phyloP scores from a whole-genome alignment of 2,329 filamentous ascomycete genomes.

The Pseudogymnoascus sp. region DNA sequence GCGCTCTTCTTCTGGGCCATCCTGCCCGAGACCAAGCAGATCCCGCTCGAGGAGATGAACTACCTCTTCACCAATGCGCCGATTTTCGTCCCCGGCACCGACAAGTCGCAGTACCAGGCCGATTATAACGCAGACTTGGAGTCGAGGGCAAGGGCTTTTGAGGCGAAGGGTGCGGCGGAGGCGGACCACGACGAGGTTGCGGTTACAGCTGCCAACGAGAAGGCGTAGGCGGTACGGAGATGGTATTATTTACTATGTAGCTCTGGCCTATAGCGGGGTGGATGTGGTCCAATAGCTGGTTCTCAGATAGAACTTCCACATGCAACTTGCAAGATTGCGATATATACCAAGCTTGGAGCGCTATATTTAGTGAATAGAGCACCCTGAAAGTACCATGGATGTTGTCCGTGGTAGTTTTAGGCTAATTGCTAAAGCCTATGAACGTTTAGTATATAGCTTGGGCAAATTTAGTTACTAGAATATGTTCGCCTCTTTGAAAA shows the following conservation, averaged over 20 bases:
- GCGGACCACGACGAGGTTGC: not conserved
- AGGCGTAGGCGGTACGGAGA: not conserved
- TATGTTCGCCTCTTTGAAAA: not conserved
- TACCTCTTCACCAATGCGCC: conserved; percentile 59
- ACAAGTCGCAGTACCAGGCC: conserved; percentile 44
- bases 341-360: not conserved
- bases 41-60: conserved; percentile 63
- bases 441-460: not conserved
- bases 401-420: not conserved
- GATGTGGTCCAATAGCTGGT: not conserved
- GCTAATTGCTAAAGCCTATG: not conserved
- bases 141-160: conserved; percentile 49
- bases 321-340: not conserved
- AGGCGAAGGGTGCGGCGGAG: conserved; percentile 38
- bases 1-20: conserved; percentile 61
- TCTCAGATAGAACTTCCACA: not conserved
- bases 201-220: not conserved
- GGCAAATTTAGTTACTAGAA: not conserved
- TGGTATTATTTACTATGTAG: not conserved
- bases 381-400: not conserved
- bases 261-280: not conserved
- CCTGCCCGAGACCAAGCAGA: conserved; percentile 57
- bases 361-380: not conserved
- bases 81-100: conserved; percentile 52
- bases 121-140: conserved; percentile 47